A percentile compares a stretch with the other conserved stretches of the same genome.
These are phyloP conservation scores for Daldinia bambusicola DNA, from an alignment of 495 filamentous ascomycete species.

Conservation along the genomic window DNA sequence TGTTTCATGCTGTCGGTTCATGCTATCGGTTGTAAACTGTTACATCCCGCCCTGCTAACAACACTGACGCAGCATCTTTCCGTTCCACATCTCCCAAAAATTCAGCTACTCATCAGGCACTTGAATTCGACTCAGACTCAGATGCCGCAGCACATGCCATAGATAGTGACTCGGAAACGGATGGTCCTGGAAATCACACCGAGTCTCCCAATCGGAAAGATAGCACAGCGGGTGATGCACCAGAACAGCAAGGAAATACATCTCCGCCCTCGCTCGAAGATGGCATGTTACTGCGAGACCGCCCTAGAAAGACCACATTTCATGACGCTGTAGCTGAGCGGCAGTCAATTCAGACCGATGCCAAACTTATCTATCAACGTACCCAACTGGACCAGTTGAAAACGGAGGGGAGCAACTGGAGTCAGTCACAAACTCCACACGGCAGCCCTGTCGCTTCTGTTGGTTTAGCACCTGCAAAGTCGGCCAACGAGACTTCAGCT, in stretches of 20 bases:
- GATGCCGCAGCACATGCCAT: constrained; percentile 38
- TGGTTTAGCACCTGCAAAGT: constrained; percentile 23
- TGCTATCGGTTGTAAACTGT: background rate
- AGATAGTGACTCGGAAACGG: constrained; percentile 38
- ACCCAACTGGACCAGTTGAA: constrained; percentile 72
- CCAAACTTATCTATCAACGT: constrained; percentile 93
- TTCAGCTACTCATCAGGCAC: constrained; percentile 34
- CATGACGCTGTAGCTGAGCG: constrained; percentile 91
- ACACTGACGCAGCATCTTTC: constrained; percentile 32
- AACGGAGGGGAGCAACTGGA: constrained; percentile 57
- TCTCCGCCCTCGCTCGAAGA: constrained; percentile 49
- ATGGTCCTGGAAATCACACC: constrained; percentile 12
- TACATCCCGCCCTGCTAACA: constrained; percentile 32
- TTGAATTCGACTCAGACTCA: constrained; percentile 47
- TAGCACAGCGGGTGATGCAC: constrained; percentile 6
- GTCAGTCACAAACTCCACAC: constrained; percentile 59
- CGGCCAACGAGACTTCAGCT: constrained; percentile 25
- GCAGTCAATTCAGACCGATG: constrained; percentile 87
- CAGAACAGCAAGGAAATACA: constrained; percentile 16
- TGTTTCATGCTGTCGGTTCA: background rate
- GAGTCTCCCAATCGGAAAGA: constrained; percentile 4
- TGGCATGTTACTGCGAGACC: constrained; percentile 77
- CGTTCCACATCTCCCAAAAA: constrained; percentile 40
- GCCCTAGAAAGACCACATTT: constrained; percentile 80
- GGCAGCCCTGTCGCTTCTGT: constrained; percentile 59